Evolutionary conservation across 495 filamentous ascomycete genomes (phyloP).

Genomic region (Neurospora sp.): DNA sequence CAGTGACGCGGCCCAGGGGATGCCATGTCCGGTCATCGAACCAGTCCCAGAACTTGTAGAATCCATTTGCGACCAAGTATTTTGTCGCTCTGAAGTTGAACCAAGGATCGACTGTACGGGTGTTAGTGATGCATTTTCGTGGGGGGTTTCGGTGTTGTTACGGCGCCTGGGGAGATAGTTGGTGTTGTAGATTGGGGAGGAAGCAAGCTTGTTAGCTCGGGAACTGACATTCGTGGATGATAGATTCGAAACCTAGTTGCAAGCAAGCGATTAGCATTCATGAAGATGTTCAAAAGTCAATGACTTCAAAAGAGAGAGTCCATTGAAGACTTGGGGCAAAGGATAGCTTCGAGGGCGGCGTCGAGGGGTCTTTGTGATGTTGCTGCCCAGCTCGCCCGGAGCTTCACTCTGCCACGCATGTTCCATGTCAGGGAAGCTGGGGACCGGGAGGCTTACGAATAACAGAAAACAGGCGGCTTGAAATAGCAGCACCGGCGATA

Average conservation of each 20-base stretch:
- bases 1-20: conserved; percentile 95
- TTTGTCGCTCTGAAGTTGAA: conserved; percentile 99
- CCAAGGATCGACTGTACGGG: conserved; percentile 86
- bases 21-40: conserved; percentile 99
- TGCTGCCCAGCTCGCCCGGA: neutral
- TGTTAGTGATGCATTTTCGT: conserved; percentile 15
- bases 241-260: conserved; percentile 82
- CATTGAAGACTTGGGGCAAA: neutral
- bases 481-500: conserved; percentile 85
- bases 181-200: neutral
- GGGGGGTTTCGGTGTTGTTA: neutral
- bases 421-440: conserved; percentile 1
- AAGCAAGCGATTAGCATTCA: conserved; percentile 25
- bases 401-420: neutral
- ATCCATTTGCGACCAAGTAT: conserved; percentile 91
- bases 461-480: conserved; percentile 94
- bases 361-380: neutral
- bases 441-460: conserved; percentile 58
- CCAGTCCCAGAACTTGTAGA: conserved; percentile 99
- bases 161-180: neutral
- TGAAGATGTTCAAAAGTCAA: neutral
- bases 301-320: neutral
- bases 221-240: conserved; percentile 95
- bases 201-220: conserved; percentile 1
- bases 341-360: neutral